Evolutionary conservation across 257 asterid species (phyloP).

Genomic region (Przewalskia tangutica): DNA sequence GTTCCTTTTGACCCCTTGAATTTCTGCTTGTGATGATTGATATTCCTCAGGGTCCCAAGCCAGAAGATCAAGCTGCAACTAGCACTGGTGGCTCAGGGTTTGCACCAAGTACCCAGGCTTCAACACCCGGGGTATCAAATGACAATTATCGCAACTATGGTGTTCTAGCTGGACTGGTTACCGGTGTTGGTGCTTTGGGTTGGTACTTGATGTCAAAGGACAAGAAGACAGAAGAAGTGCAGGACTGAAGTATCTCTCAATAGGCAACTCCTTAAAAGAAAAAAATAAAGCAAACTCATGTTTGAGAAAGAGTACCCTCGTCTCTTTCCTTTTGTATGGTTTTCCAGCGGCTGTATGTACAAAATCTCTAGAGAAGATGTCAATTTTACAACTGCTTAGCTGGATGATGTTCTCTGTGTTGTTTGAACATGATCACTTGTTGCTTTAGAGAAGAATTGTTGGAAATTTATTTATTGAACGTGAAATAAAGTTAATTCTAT

Average conservation of each 20-base stretch:
- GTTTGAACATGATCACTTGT: neutral
- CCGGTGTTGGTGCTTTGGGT: conserved; percentile 55
- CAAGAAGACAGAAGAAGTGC: conserved; percentile 54
- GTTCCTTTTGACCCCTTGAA: neutral
- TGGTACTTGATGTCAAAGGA: conserved; percentile 62
- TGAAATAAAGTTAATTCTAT: no score
- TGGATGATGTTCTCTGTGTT: neutral
- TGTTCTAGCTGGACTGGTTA: conserved; percentile 54
- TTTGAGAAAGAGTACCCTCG: neutral
- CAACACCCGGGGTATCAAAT: conserved; percentile 50
- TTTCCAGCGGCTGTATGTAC: neutral
- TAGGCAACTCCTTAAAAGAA: conserved; percentile 9
- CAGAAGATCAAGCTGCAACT: conserved; percentile 49
- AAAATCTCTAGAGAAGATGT: neutral
- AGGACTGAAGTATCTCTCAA: conserved; percentile 30
- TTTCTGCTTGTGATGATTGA: conserved; percentile 3
- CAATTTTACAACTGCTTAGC: neutral
- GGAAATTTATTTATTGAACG: no score
- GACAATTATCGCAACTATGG: conserved; percentile 67
- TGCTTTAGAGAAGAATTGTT: neutral
- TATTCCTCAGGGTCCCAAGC: conserved; percentile 56
- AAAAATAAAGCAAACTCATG: conserved; percentile 19
- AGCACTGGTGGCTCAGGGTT: conserved; percentile 45
- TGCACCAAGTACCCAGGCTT: conserved; percentile 33
- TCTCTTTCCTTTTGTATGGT: neutral